These are phyloP conservation scores for Colletotrichum sojae DNA, from an alignment of 2,329 filamentous ascomycete genomes.

Conservation along the genomic window DNA sequence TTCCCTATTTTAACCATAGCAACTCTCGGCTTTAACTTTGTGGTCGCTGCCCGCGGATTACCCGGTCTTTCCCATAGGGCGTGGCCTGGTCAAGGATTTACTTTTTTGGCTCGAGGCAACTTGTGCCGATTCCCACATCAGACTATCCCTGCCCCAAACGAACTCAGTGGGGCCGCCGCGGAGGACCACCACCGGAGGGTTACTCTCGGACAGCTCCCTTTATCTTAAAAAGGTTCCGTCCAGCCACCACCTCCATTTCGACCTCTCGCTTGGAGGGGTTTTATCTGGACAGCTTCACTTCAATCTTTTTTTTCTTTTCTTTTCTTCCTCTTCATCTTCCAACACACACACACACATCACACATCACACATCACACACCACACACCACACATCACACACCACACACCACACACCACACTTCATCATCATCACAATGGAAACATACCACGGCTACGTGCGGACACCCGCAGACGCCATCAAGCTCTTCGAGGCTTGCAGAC, in stretches of 20 bases:
- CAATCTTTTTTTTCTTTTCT: conserved; percentile 21
- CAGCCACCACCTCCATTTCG: conserved; percentile 12
- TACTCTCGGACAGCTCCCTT: conserved; percentile 24
- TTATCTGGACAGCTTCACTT: background rate
- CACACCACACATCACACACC: conserved; percentile 16
- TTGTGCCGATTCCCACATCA: conserved; percentile 35
- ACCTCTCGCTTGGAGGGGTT: conserved; percentile 27
- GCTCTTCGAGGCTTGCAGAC: conserved; percentile 95
- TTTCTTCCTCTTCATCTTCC: background rate
- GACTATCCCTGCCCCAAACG: conserved; percentile 31
- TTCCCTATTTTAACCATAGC: conserved; percentile 21
- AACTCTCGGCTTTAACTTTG: conserved; percentile 23
- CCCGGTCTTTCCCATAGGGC: conserved; percentile 11
- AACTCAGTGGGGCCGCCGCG: conserved; percentile 37
- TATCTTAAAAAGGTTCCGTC: conserved; percentile 28
- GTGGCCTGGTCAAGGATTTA: conserved; percentile 6
- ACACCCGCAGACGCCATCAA: conserved; percentile 98
- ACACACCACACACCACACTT: conserved; percentile 26
- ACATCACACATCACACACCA: too few relatives aligned
- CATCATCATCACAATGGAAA: conserved; percentile 80
- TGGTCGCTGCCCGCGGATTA: conserved; percentile 19
- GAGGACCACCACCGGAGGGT: conserved; percentile 31
- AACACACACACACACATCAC: conserved; percentile 24
- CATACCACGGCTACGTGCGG: conserved; percentile 94
- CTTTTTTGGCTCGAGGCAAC: conserved; percentile 20